A percentile compares a stretch with the other conserved stretches of the same genome.
These are phyloP conservation scores for Alisma plantagoaquatica DNA, from an alignment of 106 monocot species.

Conservation along the genomic window DNA sequence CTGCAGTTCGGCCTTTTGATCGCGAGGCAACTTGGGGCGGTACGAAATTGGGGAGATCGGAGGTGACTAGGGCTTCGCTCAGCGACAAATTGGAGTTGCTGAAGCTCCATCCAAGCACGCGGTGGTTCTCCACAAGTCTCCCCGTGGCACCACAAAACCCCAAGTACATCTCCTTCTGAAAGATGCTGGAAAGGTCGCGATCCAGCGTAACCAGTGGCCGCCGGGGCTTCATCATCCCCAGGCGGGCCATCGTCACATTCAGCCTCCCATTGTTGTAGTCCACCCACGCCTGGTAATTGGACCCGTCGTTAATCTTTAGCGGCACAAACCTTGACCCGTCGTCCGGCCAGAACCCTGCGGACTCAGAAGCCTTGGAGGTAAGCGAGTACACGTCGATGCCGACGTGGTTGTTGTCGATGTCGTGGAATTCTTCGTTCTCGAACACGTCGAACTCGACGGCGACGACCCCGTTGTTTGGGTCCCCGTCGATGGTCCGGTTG, in stretches of 20 bases:
- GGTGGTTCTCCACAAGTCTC: slow-evolving; percentile 4
- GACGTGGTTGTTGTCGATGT: slow-evolving; percentile 20
- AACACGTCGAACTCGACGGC: slow-evolving; percentile 24
- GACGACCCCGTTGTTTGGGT: slow-evolving; percentile 8
- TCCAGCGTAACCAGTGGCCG: slow-evolving; percentile 4
- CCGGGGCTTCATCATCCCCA: not conserved
- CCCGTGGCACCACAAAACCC: slow-evolving; percentile 19
- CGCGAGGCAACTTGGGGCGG: too few relatives aligned
- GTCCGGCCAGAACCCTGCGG: slow-evolving; percentile 10
- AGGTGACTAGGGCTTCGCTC: slow-evolving; percentile 21
- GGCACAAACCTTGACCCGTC: not conserved
- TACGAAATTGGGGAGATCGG: slow-evolving; percentile 11
- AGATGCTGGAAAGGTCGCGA: slow-evolving; percentile 1
- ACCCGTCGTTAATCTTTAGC: slow-evolving; percentile 6
- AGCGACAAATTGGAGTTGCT: slow-evolving; percentile 34
- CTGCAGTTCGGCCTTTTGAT: too few relatives aligned
- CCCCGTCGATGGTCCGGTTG: slow-evolving; percentile 10
- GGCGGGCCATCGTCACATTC: slow-evolving; percentile 9
- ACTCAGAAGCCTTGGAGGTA: slow-evolving; percentile 1
- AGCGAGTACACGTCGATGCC: slow-evolving; percentile 16
- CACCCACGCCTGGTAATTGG: slow-evolving; percentile 15
- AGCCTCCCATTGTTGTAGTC: slow-evolving; percentile 9
- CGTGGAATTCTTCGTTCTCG: slow-evolving; percentile 11
- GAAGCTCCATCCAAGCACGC: slow-evolving; percentile 20
- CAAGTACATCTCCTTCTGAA: slow-evolving; percentile 16